phyloP scores from a whole-genome alignment of 495 filamentous ascomycete species.

The Tetracladium marchalianum region DNA sequence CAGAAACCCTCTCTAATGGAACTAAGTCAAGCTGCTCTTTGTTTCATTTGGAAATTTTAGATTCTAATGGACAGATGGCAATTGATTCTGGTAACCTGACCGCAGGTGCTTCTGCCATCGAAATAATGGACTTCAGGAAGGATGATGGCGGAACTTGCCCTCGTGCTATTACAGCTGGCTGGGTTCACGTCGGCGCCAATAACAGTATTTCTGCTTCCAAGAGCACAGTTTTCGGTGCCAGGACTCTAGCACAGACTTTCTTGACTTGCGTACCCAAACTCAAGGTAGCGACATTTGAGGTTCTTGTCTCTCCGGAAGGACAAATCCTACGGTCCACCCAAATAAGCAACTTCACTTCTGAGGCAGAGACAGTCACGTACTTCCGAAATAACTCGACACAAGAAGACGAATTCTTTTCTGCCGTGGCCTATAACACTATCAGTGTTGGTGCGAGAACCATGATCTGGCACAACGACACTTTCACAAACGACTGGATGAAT shows the following conservation, averaged over 20 bases:
- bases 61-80: not conserved
- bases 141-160: constrained; percentile 4
- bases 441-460: not conserved
- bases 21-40: not conserved
- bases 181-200: constrained; percentile 13
- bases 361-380: no score
- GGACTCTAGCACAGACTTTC: constrained; percentile 12
- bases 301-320: constrained; percentile 23
- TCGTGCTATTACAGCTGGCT: constrained; percentile 14
- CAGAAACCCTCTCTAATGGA: not conserved
- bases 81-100: not conserved
- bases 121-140: constrained; percentile 2
- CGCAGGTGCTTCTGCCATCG: constrained; percentile 2
- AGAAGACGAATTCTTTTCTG: not conserved
- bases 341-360: not conserved
- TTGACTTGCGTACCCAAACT: constrained; percentile 25
- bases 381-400: not conserved
- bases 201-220: not conserved
- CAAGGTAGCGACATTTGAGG: constrained; percentile 22
- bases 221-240: not conserved
- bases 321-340: constrained; percentile 4
- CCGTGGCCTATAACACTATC: not conserved
- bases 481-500: constrained; percentile 26
- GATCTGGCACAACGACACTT: constrained; percentile 28
- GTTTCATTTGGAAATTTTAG: not conserved